A percentile compares a stretch with the other conserved stretches of the same genome.
phyloP scores from a whole-genome alignment of 1,284 basidiomycete genomes.

The Irpex sp. region DNA sequence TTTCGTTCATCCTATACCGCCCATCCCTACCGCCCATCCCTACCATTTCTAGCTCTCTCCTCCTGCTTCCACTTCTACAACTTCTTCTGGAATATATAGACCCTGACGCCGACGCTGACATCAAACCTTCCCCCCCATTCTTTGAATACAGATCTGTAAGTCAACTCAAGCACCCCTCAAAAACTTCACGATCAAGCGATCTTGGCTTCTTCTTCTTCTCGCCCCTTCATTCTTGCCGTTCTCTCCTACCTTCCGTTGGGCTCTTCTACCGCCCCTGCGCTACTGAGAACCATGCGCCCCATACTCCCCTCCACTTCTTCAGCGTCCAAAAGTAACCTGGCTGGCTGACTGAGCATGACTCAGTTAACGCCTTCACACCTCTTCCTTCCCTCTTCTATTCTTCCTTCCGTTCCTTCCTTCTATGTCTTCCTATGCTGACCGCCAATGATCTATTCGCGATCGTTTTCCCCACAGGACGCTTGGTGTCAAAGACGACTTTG shows the following conservation, averaged over 20 bases:
- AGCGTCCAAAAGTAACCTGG: too few species aligned
- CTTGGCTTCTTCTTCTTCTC: too few species aligned
- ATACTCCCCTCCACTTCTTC: too few species aligned
- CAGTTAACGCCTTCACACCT: neutral
- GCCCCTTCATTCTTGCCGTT: neutral
- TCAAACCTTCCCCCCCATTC: neutral
- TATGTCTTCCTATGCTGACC: neutral
- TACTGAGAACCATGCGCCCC: too few species aligned
- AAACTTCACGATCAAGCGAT: too few species aligned
- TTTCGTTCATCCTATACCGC: neutral
- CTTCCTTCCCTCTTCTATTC: neutral
- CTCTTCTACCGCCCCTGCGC: too few species aligned
- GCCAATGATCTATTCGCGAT: neutral
- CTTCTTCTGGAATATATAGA: neutral
- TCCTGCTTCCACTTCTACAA: too few species aligned
- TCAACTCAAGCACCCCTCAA: too few species aligned
- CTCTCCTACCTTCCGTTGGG: too few species aligned
- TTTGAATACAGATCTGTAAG: neutral
- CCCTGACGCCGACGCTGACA: constrained; percentile 1
- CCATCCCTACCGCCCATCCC: too few species aligned
- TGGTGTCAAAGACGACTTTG: constrained; percentile 50
- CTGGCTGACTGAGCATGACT: too few species aligned
- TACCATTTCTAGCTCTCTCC: too few species aligned
- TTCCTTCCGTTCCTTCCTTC: neutral
- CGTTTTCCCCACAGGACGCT: neutral